These are phyloP conservation scores for Ottelia alismoides DNA, from an alignment of 106 monocot species.

Conservation along the genomic window DNA sequence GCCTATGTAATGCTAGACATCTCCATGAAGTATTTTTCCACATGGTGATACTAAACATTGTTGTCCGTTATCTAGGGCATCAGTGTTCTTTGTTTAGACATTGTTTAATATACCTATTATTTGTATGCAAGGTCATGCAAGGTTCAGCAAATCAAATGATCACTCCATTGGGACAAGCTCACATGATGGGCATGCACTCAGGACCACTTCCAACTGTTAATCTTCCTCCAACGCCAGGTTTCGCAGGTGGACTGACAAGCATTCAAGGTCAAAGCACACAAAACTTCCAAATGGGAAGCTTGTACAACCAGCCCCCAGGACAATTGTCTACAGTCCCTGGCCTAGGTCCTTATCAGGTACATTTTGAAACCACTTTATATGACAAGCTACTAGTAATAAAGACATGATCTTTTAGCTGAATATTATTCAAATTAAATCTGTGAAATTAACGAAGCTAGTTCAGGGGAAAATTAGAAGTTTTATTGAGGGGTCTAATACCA, in stretches of 20 bases:
- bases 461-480: not conserved
- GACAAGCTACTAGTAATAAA: not conserved
- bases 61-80: no score
- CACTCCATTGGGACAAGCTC: constrained; percentile 38
- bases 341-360: constrained; percentile 59
- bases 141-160: constrained; percentile 61
- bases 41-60: no score
- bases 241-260: constrained; percentile 32
- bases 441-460: not conserved
- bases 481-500: not conserved
- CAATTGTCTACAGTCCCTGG: constrained; percentile 33
- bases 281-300: constrained; percentile 35
- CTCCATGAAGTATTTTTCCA: no score
- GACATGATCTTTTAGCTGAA: not conserved
- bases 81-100: no score
- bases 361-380: not conserved
- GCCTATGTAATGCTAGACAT: no score
- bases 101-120: not conserved
- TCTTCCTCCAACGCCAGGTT: constrained; percentile 32
- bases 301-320: constrained; percentile 44
- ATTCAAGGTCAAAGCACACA: constrained; percentile 40
- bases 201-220: constrained; percentile 14
- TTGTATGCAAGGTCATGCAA: not conserved
- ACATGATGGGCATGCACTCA: constrained; percentile 46
- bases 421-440: not conserved